phyloP scores from a whole-genome alignment of 257 asterid species.

The Solanum etuberosum region DNA sequence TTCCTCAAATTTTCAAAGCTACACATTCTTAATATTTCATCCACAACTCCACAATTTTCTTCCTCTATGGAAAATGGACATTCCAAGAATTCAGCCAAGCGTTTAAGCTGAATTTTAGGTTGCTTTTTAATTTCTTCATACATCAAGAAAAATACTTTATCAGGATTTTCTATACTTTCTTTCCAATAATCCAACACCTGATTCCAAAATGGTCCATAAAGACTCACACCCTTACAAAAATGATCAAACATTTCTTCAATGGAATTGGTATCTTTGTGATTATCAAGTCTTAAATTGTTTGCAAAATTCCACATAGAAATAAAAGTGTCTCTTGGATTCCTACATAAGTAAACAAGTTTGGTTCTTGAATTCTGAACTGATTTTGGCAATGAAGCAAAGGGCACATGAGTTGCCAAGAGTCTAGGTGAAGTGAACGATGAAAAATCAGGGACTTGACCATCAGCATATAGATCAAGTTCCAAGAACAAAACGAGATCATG shows the following conservation, averaged over 20 bases:
- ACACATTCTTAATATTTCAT: conserved; percentile 1
- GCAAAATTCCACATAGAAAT: conserved; percentile 10
- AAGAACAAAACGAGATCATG: conserved; percentile 5
- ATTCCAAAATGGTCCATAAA: conserved; percentile 11
- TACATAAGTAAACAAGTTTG: conserved; percentile 8
- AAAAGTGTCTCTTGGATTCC: conserved; percentile 6
- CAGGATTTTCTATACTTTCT: not conserved
- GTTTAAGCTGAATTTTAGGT: not conserved
- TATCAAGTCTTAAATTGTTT: not conserved
- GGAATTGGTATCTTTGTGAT: not conserved
- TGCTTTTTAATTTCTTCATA: not conserved
- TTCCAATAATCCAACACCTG: not conserved
- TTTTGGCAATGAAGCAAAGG: not conserved
- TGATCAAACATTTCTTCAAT: not conserved
- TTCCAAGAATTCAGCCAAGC: not conserved
- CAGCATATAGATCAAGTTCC: not conserved
- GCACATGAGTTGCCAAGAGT: conserved; percentile 6
- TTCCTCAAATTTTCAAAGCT: conserved; percentile 5
- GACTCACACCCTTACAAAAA: not conserved
- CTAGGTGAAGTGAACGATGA: not conserved
- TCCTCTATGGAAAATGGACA: not conserved
- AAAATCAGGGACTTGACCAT: not conserved
- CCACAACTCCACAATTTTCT: not conserved
- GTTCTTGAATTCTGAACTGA: not conserved
- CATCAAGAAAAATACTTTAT: not conserved